A percentile compares a stretch with the other conserved stretches of the same genome.
phyloP scores from a whole-genome alignment of 331 rosid genomes.

The Telfairia occidentalis region DNA sequence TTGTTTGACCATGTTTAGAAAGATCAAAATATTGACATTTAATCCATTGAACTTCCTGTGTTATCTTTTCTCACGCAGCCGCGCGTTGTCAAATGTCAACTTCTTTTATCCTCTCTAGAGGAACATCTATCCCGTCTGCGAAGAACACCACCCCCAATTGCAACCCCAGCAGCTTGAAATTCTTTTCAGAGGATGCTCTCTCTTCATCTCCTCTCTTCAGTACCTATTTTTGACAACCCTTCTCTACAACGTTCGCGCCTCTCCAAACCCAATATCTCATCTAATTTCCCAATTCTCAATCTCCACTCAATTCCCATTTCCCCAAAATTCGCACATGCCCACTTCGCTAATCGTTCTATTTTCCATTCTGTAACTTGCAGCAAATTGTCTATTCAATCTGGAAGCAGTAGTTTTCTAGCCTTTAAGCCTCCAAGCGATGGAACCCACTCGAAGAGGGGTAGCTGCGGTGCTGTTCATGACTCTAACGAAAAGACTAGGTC shows the following conservation, averaged over 20 bases:
- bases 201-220: constrained; percentile 30
- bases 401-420: constrained; percentile 3
- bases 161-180: neutral
- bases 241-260: constrained; percentile 20
- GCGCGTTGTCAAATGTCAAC: too few species aligned
- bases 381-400: constrained; percentile 15
- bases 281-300: constrained; percentile 14
- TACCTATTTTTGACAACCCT: constrained; percentile 33
- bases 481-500: constrained; percentile 46
- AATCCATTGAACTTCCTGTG: neutral
- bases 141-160: neutral
- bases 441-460: constrained; percentile 23
- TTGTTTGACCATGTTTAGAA: neutral
- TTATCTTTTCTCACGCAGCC: too few species aligned
- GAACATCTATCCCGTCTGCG: neutral
- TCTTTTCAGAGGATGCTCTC: constrained; percentile 36
- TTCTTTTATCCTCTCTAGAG: neutral
- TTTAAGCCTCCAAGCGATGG: constrained; percentile 15
- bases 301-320: constrained; percentile 8
- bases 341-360: constrained; percentile 16
- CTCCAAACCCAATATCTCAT: constrained; percentile 22
- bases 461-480: constrained; percentile 41
- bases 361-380: constrained; percentile 7
- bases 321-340: constrained; percentile 10
- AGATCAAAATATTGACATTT: neutral